These are phyloP conservation scores for Eutrema yunnanense DNA, from an alignment of 345 rosid genomes.

Conservation along the genomic window DNA sequence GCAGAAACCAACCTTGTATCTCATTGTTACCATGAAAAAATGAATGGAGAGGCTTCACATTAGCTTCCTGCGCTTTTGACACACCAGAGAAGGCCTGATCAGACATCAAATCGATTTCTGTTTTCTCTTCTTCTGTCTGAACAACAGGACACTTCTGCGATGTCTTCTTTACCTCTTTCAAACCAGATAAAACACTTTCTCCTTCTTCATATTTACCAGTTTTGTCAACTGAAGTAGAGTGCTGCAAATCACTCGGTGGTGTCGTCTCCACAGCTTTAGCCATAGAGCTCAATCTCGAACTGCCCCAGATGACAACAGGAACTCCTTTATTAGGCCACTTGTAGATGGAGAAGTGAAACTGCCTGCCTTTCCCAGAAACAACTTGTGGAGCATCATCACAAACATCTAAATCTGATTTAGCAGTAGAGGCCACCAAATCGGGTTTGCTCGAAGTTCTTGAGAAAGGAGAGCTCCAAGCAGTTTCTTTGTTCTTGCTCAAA, in stretches of 20 bases:
- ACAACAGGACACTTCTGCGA: slow-evolving; percentile 5
- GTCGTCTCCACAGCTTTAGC: slow-evolving; percentile 18
- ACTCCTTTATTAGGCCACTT: slow-evolving; percentile 84
- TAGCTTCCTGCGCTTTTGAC: slow-evolving; percentile 27
- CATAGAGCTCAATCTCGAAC: slow-evolving; percentile 39
- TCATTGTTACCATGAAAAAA: slow-evolving; percentile 14
- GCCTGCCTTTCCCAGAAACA: slow-evolving; percentile 27
- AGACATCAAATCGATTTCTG: slow-evolving; percentile 8
- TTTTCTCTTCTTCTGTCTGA: slow-evolving; percentile 22
- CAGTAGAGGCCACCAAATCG: slow-evolving; percentile 24
- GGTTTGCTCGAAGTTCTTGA: slow-evolving; percentile 44
- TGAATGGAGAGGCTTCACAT: slow-evolving; percentile 32
- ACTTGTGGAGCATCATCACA: slow-evolving; percentile 22
- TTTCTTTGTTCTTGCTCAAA: slow-evolving; percentile 39
- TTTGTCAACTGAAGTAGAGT: slow-evolving; percentile 1
- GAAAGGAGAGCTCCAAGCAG: slow-evolving; percentile 35
- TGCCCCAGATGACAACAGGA: slow-evolving; percentile 41
- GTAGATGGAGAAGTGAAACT: slow-evolving; percentile 86
- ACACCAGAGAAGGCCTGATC: slow-evolving; percentile 15
- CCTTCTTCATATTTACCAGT: neutral
- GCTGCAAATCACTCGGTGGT: neutral
- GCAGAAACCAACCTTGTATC: slow-evolving; percentile 30
- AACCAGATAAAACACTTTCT: neutral
- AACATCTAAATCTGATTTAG: neutral
- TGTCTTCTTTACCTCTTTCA: slow-evolving; percentile 2